Evolutionary conservation across 2,329 filamentous ascomycete species (phyloP).

Genomic region (Verticillium nubilum): DNA sequence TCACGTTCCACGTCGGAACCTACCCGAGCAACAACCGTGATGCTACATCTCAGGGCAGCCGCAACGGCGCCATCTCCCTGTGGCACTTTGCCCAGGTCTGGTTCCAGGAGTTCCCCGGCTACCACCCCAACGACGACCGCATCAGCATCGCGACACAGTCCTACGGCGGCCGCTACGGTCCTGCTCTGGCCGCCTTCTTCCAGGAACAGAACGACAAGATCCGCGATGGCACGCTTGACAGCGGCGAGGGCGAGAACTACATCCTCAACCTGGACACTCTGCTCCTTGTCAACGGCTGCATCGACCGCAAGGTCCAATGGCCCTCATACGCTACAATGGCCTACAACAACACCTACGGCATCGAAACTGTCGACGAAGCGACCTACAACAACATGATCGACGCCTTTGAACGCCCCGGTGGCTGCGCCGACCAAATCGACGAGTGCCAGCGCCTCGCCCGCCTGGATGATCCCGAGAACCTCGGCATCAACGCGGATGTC

Average conservation of each 20-base stretch:
- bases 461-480: slow-evolving; percentile 13
- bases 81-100: slow-evolving; percentile 36
- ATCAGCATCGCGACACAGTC: slow-evolving; percentile 49
- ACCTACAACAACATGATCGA: slow-evolving; percentile 22
- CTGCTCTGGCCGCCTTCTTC: slow-evolving; percentile 50
- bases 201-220: slow-evolving; percentile 51
- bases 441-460: slow-evolving; percentile 40
- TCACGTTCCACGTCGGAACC: slow-evolving; percentile 21
- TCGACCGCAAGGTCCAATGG: slow-evolving; percentile 35
- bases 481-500: slow-evolving; percentile 18
- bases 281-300: slow-evolving; percentile 52
- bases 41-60: slow-evolving; percentile 40
- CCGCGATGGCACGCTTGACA: slow-evolving; percentile 24
- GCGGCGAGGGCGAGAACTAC: slow-evolving; percentile 31
- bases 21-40: slow-evolving; percentile 27
- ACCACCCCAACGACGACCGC: slow-evolving; percentile 45
- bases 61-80: slow-evolving; percentile 23
- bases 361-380: slow-evolving; percentile 23
- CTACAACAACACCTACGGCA: slow-evolving; percentile 25
- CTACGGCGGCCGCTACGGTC: slow-evolving; percentile 56
- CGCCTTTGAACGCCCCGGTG: slow-evolving; percentile 24
- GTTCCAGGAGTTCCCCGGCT: slow-evolving; percentile 58
- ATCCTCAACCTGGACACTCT: slow-evolving; percentile 41
- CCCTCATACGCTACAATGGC: slow-evolving; percentile 25
- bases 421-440: slow-evolving; percentile 48